Evolutionary conservation across 2,329 filamentous ascomycete species (phyloP).

Genomic region (Arthrobotrys iridis): DNA sequence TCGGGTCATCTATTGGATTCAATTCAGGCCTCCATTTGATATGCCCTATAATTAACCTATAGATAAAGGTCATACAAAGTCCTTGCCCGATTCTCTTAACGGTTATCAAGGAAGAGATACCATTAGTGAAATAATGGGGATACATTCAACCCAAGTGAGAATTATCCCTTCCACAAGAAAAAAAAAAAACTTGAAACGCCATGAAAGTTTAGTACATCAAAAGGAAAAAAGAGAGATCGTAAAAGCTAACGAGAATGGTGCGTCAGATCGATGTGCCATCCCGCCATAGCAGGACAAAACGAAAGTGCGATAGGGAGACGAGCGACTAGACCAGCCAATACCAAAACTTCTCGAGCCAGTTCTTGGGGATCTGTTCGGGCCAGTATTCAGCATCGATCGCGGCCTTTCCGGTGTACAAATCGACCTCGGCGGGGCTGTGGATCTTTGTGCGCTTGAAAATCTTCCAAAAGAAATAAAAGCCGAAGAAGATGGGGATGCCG

Average conservation of each 20-base stretch:
- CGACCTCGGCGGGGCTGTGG: constrained; percentile 66
- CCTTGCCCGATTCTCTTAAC: not conserved
- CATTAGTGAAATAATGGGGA: constrained; percentile 21
- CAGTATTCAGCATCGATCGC: constrained; percentile 67
- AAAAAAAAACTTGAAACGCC: constrained; percentile 31
- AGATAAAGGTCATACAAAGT: constrained; percentile 14
- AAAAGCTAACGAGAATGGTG: not conserved
- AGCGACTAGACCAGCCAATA: constrained; percentile 35
- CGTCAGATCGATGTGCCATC: not conserved
- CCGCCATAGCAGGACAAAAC: not conserved
- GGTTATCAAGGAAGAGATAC: not conserved
- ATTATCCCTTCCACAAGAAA: constrained; percentile 23
- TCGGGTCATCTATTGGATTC: constrained; percentile 18
- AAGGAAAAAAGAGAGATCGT: constrained; percentile 21
- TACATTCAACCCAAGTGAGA: constrained; percentile 27
- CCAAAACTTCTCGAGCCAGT: constrained; percentile 38
- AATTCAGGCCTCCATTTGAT: constrained; percentile 1
- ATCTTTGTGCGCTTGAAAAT: constrained; percentile 63
- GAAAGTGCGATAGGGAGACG: not conserved
- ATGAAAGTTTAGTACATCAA: constrained; percentile 37
- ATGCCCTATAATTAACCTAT: not conserved
- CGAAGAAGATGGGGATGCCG: constrained; percentile 71
- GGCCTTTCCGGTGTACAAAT: constrained; percentile 69
- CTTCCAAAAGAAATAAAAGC: constrained; percentile 72
- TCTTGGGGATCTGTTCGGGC: constrained; percentile 50